Conservation (phyloP, 352 stramenopile species). For the Phytophthora niederhauseri region DNA sequence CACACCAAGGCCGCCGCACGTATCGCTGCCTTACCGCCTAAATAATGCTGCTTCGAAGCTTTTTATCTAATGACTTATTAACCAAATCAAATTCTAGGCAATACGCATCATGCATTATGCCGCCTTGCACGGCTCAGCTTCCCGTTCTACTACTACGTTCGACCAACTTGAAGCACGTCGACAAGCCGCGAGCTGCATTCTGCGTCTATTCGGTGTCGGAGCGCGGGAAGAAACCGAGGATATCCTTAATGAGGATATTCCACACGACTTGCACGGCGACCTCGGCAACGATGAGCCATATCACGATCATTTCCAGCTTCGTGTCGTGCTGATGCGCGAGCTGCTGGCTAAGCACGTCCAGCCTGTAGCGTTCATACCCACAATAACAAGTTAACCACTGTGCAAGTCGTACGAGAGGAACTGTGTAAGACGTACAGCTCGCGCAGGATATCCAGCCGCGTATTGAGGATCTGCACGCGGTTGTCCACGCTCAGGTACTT, state of each 20-base stretch:
- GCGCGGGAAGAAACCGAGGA: conserved; percentile 84
- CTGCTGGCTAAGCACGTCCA: conserved; percentile 94
- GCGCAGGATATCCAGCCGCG: conserved; percentile 92
- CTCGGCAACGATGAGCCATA: conserved; percentile 93
- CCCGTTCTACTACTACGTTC: conserved; percentile 4
- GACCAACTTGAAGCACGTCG: background rate
- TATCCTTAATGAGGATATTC: conserved; percentile 92
- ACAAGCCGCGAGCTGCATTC: background rate
- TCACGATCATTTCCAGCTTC: conserved; percentile 95
- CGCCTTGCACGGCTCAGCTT: conserved; percentile 1
- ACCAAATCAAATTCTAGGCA: conserved; percentile 13
- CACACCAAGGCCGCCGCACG: conserved; percentile 47
- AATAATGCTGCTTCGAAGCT: conserved; percentile 9
- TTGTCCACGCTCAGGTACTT: conserved; percentile 94
- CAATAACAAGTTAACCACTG: background rate
- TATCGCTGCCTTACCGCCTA: conserved; percentile 19
- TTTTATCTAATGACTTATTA: conserved; percentile 1
- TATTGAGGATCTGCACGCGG: conserved; percentile 94
- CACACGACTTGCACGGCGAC: conserved; percentile 89
- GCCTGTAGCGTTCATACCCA: conserved; percentile 32
- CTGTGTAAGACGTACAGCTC: conserved; percentile 74
- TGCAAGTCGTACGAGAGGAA: background rate
- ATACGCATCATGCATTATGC: conserved; percentile 20
- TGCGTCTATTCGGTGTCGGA: conserved; percentile 51
- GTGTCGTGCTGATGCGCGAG: conserved; percentile 90